A percentile compares a stretch with the other conserved stretches of the same genome.
These are phyloP conservation scores for Pleurotus sapidus DNA, from an alignment of 768 basidiomycete genomes.

Conservation along the genomic window DNA sequence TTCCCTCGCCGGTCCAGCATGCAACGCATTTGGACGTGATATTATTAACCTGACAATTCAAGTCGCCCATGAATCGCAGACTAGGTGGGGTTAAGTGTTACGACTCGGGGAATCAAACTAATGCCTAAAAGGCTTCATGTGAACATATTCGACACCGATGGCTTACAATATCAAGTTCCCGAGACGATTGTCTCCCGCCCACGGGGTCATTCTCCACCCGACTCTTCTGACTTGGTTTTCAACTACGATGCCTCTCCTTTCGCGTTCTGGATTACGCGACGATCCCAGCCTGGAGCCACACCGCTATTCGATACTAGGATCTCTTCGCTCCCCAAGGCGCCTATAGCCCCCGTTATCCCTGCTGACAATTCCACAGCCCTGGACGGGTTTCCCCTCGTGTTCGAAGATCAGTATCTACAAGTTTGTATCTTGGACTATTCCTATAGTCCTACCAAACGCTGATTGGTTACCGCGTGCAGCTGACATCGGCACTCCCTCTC, in stretches of 20 bases:
- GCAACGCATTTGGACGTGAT: conserved; percentile 66
- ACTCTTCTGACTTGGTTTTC: conserved; percentile 63
- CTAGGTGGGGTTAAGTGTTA: conserved; percentile 31
- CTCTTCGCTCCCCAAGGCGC: conserved; percentile 56
- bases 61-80: conserved; percentile 61
- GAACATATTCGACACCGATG: conserved; percentile 59
- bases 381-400: conserved; percentile 66
- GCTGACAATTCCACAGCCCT: conserved; percentile 53
- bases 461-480: conserved; percentile 22
- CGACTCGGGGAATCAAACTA: background rate
- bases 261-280: conserved; percentile 78
- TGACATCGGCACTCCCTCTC: conserved; percentile 64
- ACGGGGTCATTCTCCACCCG: conserved; percentile 21
- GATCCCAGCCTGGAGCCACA: conserved; percentile 46
- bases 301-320: conserved; percentile 74
- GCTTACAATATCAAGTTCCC: conserved; percentile 67
- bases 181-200: conserved; percentile 42
- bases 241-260: conserved; percentile 65
- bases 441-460: background rate
- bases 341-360: conserved; percentile 52
- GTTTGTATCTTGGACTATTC: conserved; percentile 20
- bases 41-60: conserved; percentile 56
- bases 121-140: conserved; percentile 54
- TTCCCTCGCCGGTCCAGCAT: conserved; percentile 50
- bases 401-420: conserved; percentile 81